Conservation (phyloP, 805 yeast genomes). For the Suhomyces kilbournensis region DNA sequence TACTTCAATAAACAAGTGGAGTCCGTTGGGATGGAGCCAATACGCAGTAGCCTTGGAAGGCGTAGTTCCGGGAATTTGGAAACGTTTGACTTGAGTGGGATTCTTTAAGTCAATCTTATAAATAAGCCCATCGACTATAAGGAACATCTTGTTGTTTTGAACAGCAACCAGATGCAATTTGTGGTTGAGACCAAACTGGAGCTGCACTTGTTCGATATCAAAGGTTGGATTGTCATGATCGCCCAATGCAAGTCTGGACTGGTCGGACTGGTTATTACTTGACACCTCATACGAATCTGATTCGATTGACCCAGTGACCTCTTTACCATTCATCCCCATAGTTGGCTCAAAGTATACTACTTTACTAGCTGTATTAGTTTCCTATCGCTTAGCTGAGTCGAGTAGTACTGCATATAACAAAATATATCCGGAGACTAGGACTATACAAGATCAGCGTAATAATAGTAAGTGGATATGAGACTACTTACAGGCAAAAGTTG, state of each 20-base stretch:
- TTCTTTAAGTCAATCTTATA: constrained; percentile 33
- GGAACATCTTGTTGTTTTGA: constrained; percentile 33
- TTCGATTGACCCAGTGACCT: neutral
- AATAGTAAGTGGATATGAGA: neutral
- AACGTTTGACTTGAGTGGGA: constrained; percentile 30
- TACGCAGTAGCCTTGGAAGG: constrained; percentile 17
- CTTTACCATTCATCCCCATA: constrained; percentile 4
- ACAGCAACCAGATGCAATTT: constrained; percentile 26
- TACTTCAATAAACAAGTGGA: constrained; percentile 30
- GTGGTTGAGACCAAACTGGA: constrained; percentile 33
- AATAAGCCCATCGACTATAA: constrained; percentile 19
- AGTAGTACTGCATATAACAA: neutral
- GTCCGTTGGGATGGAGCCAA: constrained; percentile 41
- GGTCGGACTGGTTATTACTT: neutral
- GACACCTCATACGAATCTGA: neutral
- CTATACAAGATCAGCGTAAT: neutral
- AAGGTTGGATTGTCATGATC: constrained; percentile 20
- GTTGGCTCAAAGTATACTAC: neutral
- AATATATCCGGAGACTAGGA: neutral
- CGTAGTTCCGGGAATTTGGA: constrained; percentile 18
- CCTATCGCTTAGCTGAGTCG: neutral
- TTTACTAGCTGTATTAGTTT: neutral
- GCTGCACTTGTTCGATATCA: constrained; percentile 36
- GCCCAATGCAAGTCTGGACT: neutral
- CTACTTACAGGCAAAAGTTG: neutral